Percentiles rank a stretch among this genome's conserved stretches.
Conservation (phyloP, 257 asterid species). For the Lithospermum erythrorhizon region DNA sequence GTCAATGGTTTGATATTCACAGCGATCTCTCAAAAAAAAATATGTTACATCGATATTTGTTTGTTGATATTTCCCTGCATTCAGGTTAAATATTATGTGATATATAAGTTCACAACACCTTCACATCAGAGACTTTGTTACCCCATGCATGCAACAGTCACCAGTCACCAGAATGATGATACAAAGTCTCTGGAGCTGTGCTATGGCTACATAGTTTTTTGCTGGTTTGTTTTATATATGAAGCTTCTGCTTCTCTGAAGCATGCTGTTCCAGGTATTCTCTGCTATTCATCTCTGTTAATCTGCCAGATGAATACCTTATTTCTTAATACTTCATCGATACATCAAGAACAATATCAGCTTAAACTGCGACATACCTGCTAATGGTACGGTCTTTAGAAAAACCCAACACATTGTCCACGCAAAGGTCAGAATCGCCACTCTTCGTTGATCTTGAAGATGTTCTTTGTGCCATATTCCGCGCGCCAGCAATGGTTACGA, state of each 20-base stretch:
- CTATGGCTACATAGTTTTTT: too few relatives aligned
- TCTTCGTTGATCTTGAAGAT: conserved; percentile 32
- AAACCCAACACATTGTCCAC: conserved; percentile 91
- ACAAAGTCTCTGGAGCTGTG: too few relatives aligned
- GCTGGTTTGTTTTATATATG: background rate
- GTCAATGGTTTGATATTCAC: background rate
- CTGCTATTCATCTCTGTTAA: background rate
- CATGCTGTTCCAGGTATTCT: too few relatives aligned
- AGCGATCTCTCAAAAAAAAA: background rate
- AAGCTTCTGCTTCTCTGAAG: background rate
- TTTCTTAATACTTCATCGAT: too few relatives aligned
- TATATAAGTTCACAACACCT: too few relatives aligned
- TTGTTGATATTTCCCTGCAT: too few relatives aligned
- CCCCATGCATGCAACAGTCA: too few relatives aligned
- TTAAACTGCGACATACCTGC: conserved; percentile 37
- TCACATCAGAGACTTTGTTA: too few relatives aligned
- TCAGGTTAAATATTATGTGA: too few relatives aligned
- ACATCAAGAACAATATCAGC: too few relatives aligned
- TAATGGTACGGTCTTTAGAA: conserved; percentile 90
- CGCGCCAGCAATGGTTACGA: conserved; percentile 72
- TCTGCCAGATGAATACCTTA: background rate
- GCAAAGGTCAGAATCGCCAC: conserved; percentile 71
- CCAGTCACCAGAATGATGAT: too few relatives aligned
- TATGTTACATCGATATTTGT: too few relatives aligned
- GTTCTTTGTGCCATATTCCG: conserved; percentile 77